phyloP scores from a whole-genome alignment of 257 asterid species.

The Ligustrum vulgare region DNA sequence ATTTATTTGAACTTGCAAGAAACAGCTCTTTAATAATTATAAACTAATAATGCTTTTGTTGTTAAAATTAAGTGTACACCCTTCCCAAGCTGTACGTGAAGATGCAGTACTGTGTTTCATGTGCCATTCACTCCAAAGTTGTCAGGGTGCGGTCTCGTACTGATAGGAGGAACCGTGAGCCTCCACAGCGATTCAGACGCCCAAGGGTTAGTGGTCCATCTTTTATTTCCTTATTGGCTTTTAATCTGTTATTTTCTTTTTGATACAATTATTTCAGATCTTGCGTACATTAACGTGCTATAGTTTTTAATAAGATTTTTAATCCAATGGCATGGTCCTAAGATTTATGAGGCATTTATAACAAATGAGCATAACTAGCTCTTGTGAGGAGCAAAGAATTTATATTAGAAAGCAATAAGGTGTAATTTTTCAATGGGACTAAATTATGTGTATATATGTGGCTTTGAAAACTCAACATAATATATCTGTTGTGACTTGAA shows the following conservation, averaged over 20 bases:
- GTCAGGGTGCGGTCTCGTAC: constrained; percentile 82
- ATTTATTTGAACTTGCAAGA: background rate
- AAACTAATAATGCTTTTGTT: background rate
- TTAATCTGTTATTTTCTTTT: background rate
- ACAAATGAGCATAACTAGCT: background rate
- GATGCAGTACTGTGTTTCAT: constrained; percentile 89
- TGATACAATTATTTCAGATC: background rate
- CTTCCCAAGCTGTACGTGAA: constrained; percentile 85
- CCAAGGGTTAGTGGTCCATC: constrained; percentile 48
- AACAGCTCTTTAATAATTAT: background rate
- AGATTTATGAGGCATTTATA: too few relatives aligned
- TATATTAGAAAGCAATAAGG: background rate
- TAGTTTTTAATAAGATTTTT: background rate
- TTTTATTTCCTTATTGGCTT: background rate
- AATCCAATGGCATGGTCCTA: too few relatives aligned
- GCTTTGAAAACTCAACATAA: background rate
- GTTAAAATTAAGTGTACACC: constrained; percentile 39
- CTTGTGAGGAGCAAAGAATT: background rate
- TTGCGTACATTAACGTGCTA: background rate
- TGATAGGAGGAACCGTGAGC: constrained; percentile 86
- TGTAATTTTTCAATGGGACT: background rate
- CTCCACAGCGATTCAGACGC: constrained; percentile 63
- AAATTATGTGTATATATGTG: background rate
- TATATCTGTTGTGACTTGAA: background rate
- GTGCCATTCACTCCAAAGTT: constrained; percentile 88